Evolutionary conservation across 345 rosid species (phyloP).

Genomic region (Bruguiera gymnorhiza): DNA sequence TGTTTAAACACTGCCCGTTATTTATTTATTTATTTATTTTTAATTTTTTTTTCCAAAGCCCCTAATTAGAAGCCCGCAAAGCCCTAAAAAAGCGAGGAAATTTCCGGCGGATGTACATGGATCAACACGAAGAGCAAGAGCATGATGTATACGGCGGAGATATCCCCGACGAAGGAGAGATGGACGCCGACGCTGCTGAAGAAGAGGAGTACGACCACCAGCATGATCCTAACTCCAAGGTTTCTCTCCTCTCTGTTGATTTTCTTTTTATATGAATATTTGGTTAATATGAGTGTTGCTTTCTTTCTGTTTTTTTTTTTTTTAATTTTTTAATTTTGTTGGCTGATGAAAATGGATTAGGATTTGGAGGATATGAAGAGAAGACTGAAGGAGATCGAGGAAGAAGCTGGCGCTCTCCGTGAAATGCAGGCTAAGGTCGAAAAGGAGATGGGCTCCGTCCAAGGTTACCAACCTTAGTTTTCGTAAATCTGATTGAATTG

Average conservation of each 20-base stretch:
- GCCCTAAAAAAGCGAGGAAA: neutral
- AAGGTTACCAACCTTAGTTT: slow-evolving; percentile 43
- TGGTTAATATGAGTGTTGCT: neutral
- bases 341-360: slow-evolving; percentile 26
- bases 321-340: neutral
- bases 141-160: slow-evolving; percentile 89
- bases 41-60: neutral
- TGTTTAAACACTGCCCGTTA: too few relatives aligned
- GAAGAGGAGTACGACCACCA: slow-evolving; percentile 40
- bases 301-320: neutral
- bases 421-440: slow-evolving; percentile 99
- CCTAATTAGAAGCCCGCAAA: neutral
- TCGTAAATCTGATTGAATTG: neutral
- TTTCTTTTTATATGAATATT: neutral
- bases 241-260: slow-evolving; percentile 14
- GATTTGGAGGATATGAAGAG: slow-evolving; percentile 98
- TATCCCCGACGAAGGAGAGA: slow-evolving; percentile 74
- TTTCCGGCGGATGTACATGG: slow-evolving; percentile 23
- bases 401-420: slow-evolving; percentile 96
- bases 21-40: too few relatives aligned
- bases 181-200: slow-evolving; percentile 62
- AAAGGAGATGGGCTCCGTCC: slow-evolving; percentile 97
- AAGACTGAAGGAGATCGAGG: slow-evolving; percentile 91
- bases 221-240: slow-evolving; percentile 64
- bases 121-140: slow-evolving; percentile 66